These are phyloP conservation scores for Penicillium parvum DNA, from an alignment of 495 filamentous ascomycete species.

Conservation along the genomic window DNA sequence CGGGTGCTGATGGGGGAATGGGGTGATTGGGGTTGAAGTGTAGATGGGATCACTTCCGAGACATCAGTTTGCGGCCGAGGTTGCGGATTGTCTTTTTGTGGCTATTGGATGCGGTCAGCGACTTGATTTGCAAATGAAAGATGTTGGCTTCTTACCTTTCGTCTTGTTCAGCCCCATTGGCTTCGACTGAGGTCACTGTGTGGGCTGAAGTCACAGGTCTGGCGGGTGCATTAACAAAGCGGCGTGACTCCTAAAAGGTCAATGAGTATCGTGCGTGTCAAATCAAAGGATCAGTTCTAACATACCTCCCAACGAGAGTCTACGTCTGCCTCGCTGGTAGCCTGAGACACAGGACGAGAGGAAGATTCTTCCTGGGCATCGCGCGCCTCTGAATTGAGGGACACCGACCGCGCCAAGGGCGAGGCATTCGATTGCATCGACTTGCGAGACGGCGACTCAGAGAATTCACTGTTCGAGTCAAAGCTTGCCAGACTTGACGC, in stretches of 20 bases:
- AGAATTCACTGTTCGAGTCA: constrained; percentile 41
- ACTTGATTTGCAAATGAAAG: not conserved
- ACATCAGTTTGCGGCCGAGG: constrained; percentile 40
- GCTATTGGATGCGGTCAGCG: too few species aligned
- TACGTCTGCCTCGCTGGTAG: constrained; percentile 38
- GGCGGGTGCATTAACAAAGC: constrained; percentile 32
- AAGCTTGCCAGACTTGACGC: constrained; percentile 28
- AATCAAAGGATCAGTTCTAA: not conserved
- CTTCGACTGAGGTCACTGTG: constrained; percentile 23
- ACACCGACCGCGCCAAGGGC: constrained; percentile 37
- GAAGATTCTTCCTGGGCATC: constrained; percentile 21
- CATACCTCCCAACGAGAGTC: constrained; percentile 43
- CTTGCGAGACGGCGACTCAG: constrained; percentile 34
- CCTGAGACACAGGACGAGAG: constrained; percentile 28
- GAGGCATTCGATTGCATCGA: constrained; percentile 37
- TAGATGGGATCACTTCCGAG: constrained; percentile 16
- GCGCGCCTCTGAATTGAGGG: constrained; percentile 33
- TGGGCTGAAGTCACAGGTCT: constrained; percentile 37
- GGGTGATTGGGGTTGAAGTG: not conserved
- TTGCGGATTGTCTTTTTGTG: constrained; percentile 39
- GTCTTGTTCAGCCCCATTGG: constrained; percentile 31
- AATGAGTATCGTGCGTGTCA: constrained; percentile 12
- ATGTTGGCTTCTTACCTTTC: constrained; percentile 28
- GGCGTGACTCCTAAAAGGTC: constrained; percentile 33
- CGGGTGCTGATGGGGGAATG: not conserved